phyloP scores from a whole-genome alignment of 1,284 basidiomycete genomes.

The Apiotrichum gracile region DNA sequence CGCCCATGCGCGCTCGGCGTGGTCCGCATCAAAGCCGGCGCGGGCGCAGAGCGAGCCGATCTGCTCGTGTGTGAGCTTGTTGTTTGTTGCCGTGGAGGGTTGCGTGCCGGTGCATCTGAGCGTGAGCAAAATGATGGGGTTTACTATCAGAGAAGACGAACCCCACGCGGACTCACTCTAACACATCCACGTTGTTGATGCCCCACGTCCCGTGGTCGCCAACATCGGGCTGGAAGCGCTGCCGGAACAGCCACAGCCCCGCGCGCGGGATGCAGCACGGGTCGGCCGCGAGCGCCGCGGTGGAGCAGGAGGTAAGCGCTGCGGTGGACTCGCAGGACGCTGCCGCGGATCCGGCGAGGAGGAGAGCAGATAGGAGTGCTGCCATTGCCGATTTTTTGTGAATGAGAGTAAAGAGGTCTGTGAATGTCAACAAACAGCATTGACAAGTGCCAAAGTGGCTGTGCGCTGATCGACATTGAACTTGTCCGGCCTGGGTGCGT shows the following conservation, averaged over 20 bases:
- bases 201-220: slow-evolving; percentile 43
- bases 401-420: too few relatives aligned
- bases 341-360: neutral
- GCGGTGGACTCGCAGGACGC: neutral
- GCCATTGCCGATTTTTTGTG: too few relatives aligned
- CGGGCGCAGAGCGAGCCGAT: slow-evolving; percentile 36
- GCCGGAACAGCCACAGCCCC: slow-evolving; percentile 40
- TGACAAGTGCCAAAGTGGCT: too few relatives aligned
- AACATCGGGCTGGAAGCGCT: slow-evolving; percentile 42
- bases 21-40: slow-evolving; percentile 28
- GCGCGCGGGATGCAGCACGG: slow-evolving; percentile 38
- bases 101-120: slow-evolving; percentile 12
- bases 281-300: slow-evolving; percentile 18
- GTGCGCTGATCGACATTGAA: too few relatives aligned
- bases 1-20: slow-evolving; percentile 43
- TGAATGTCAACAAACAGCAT: too few relatives aligned
- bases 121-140: slow-evolving; percentile 2
- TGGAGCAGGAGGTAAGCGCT: slow-evolving; percentile 25
- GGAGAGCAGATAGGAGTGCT: neutral
- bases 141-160: neutral
- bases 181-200: slow-evolving; percentile 40
- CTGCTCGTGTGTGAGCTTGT: slow-evolving; percentile 34
- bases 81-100: neutral
- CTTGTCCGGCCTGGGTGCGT: too few relatives aligned
- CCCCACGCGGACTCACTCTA: slow-evolving; percentile 29